phyloP scores from a whole-genome alignment of 331 rosid genomes.

The Quercus tomentella region DNA sequence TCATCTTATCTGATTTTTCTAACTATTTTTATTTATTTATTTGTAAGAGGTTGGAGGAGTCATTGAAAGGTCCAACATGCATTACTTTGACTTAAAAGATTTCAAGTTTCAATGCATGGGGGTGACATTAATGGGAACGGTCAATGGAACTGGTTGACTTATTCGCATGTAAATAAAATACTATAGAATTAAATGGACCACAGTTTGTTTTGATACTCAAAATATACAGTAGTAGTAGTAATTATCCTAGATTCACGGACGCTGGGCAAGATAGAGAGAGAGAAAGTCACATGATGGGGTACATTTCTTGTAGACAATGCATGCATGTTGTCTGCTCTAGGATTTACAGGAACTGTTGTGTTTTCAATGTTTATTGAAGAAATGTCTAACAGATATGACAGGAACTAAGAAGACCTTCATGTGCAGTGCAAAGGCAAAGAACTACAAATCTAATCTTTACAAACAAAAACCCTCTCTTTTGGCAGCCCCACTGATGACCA shows the following conservation, averaged over 20 bases:
- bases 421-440: slow-evolving; percentile 32
- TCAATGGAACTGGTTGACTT: not conserved
- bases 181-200: not conserved
- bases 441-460: slow-evolving; percentile 8
- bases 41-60: no score
- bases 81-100: no score
- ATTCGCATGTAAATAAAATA: not conserved
- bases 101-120: no score
- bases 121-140: not conserved
- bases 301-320: slow-evolving; percentile 16
- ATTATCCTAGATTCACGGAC: not conserved
- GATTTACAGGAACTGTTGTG: slow-evolving; percentile 29
- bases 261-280: not conserved
- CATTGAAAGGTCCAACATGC: no score
- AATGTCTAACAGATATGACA: slow-evolving; percentile 34
- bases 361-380: slow-evolving; percentile 15
- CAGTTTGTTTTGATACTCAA: not conserved
- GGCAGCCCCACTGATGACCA: slow-evolving; percentile 13
- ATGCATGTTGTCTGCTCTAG: slow-evolving; percentile 37
- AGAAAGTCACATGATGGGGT: slow-evolving; percentile 12
- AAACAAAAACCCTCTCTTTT: slow-evolving; percentile 24
- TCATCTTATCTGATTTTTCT: no score
- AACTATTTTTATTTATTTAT: no score
- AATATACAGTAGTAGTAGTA: not conserved
- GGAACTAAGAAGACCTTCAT: slow-evolving; percentile 32